Evolutionary conservation across 2,329 filamentous ascomycete species (phyloP).

Genomic region (Lithohypha guttulata): DNA sequence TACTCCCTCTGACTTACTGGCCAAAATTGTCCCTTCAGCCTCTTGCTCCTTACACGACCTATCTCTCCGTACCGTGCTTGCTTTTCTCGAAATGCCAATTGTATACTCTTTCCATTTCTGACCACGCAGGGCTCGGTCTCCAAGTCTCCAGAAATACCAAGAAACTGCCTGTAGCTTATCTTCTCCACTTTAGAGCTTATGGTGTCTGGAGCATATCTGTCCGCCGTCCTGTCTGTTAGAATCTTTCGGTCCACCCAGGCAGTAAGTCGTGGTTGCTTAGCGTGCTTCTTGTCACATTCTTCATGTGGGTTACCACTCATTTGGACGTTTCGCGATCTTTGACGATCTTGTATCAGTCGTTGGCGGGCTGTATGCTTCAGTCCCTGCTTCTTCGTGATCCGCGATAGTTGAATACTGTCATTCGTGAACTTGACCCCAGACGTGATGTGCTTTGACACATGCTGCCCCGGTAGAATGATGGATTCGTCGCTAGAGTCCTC

Average conservation of each 20-base stretch:
- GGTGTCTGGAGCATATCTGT: background rate
- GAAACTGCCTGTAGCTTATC: constrained; percentile 16
- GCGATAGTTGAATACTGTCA: background rate
- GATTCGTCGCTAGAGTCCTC: background rate
- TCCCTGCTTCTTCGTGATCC: constrained; percentile 3
- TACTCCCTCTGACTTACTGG: constrained; percentile 6
- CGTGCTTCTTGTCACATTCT: constrained; percentile 10
- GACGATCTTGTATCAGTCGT: background rate
- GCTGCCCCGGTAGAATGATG: background rate
- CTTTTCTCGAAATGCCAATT: constrained; percentile 16
- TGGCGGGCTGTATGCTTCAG: constrained; percentile 1
- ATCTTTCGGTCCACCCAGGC: constrained; percentile 10
- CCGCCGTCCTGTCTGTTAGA: background rate
- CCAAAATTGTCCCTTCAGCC: too few species aligned
- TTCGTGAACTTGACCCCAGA: too few species aligned
- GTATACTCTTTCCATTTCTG: constrained; percentile 7
- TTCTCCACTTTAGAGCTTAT: constrained; percentile 7
- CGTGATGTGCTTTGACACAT: background rate
- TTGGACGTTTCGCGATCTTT: constrained; percentile 1
- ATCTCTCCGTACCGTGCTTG: too few species aligned
- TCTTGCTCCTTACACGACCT: too few species aligned
- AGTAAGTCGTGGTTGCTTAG: too few species aligned
- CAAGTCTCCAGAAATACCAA: constrained; percentile 12
- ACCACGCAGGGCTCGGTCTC: constrained; percentile 10
- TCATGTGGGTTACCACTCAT: constrained; percentile 11